Evolutionary conservation across 352 stramenopile genomes (phyloP).

Genomic region (Aphanomyces euteiches): DNA sequence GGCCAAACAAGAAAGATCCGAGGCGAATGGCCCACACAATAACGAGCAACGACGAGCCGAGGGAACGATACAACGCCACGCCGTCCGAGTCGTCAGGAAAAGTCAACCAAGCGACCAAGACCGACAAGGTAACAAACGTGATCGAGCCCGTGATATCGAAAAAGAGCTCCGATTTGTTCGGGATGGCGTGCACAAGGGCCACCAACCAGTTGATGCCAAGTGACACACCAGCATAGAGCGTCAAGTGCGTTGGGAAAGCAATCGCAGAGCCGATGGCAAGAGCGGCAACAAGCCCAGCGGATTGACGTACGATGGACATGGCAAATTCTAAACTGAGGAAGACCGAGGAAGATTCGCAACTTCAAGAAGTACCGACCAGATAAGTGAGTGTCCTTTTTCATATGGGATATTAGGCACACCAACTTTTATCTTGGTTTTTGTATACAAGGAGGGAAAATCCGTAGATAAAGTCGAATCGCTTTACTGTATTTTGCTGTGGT

Average conservation of each 20-base stretch:
- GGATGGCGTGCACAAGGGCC: conserved; percentile 57
- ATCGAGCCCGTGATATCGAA: conserved; percentile 78
- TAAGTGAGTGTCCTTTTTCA: too few species aligned
- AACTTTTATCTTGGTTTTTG: too few species aligned
- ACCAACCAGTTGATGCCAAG: conserved; percentile 66
- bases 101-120: neutral
- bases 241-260: conserved; percentile 39
- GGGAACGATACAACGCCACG: conserved; percentile 43
- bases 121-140: conserved; percentile 53
- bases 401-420: too few species aligned
- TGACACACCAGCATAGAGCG: conserved; percentile 50
- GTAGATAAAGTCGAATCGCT: too few species aligned
- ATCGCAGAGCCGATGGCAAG: conserved; percentile 32
- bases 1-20: conserved; percentile 69
- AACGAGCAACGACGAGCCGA: conserved; percentile 57
- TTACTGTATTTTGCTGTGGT: too few species aligned
- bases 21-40: conserved; percentile 76
- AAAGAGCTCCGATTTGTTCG: conserved; percentile 65
- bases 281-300: neutral
- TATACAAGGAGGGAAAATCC: too few species aligned
- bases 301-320: conserved; percentile 1
- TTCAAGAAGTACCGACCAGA: too few species aligned
- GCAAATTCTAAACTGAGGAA: neutral
- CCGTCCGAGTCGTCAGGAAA: conserved; percentile 50
- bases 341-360: too few species aligned